These are phyloP conservation scores for Aspergillus funiculosus DNA, from an alignment of 495 filamentous ascomycete species.

Conservation along the genomic window DNA sequence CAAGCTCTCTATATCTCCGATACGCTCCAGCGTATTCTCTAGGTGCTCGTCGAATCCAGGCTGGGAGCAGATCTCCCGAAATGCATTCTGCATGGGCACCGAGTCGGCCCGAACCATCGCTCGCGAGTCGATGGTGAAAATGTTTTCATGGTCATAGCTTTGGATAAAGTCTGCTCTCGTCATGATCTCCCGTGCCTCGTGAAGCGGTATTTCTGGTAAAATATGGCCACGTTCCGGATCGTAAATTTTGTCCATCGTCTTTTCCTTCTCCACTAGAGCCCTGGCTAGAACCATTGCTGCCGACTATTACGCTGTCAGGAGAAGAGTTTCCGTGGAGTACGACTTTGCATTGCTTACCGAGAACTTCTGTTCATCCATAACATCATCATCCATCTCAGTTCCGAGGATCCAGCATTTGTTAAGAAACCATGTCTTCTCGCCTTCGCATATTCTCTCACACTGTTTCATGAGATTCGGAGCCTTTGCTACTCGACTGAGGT, in stretches of 20 bases:
- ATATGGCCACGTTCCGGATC: slow-evolving; percentile 63
- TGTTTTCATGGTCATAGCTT: slow-evolving; percentile 83
- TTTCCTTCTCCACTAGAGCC: slow-evolving; percentile 74
- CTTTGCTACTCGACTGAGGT: slow-evolving; percentile 80
- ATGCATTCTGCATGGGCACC: slow-evolving; percentile 93
- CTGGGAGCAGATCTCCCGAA: slow-evolving; percentile 67
- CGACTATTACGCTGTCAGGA: slow-evolving; percentile 43
- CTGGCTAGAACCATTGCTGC: slow-evolving; percentile 92
- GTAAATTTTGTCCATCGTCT: slow-evolving; percentile 58
- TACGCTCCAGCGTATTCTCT: slow-evolving; percentile 74
- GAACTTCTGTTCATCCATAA: slow-evolving; percentile 98
- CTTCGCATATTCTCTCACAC: slow-evolving; percentile 69
- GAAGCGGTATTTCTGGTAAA: slow-evolving; percentile 74
- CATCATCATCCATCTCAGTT: slow-evolving; percentile 92
- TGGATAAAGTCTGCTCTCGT: slow-evolving; percentile 93
- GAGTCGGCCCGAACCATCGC: slow-evolving; percentile 65
- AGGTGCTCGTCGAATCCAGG: slow-evolving; percentile 76
- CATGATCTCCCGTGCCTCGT: slow-evolving; percentile 87
- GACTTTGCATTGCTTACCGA: slow-evolving; percentile 49
- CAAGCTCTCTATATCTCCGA: slow-evolving; percentile 84
- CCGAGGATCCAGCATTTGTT: slow-evolving; percentile 95
- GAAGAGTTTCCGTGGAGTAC: background rate
- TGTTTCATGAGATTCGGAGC: slow-evolving; percentile 67
- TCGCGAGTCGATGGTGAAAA: slow-evolving; percentile 87
- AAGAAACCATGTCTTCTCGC: slow-evolving; percentile 89